Percentiles rank a stretch among this genome's conserved stretches.
phyloP scores from a whole-genome alignment of 208 protist species.

The Wallacemonas sp. region DNA sequence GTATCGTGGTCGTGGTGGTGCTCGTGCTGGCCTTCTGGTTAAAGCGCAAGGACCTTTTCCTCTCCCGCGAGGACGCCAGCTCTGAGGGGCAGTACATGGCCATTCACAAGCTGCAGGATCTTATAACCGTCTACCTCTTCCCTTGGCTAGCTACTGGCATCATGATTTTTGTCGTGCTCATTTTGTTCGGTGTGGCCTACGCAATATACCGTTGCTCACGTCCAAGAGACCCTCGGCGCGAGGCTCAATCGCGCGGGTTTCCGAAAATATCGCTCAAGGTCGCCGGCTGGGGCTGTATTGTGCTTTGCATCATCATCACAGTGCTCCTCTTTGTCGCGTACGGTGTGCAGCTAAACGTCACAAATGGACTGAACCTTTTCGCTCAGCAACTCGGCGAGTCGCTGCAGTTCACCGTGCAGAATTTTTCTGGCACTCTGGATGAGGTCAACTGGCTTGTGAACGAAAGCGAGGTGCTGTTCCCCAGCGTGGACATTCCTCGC shows the following conservation, averaged over 20 bases:
- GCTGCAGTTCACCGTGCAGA: constrained; percentile 21
- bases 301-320: constrained; percentile 17
- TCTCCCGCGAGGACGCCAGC: constrained; percentile 15
- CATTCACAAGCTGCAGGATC: constrained; percentile 23
- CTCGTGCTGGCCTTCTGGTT: constrained; percentile 35
- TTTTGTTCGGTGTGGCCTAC: constrained; percentile 15
- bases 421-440: constrained; percentile 10
- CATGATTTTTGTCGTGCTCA: constrained; percentile 25
- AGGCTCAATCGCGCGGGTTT: constrained; percentile 17
- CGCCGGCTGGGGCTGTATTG: background rate
- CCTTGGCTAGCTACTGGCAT: constrained; percentile 26
- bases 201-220: constrained; percentile 20
- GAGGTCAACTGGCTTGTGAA: constrained; percentile 29
- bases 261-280: background rate
- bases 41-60: constrained; percentile 24
- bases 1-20: constrained; percentile 25
- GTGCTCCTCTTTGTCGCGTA: constrained; percentile 31
- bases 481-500: constrained; percentile 17
- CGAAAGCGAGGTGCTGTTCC: constrained; percentile 19
- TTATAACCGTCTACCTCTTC: constrained; percentile 32
- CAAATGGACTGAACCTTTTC: constrained; percentile 28
- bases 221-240: constrained; percentile 14
- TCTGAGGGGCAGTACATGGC: constrained; percentile 30
- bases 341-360: constrained; percentile 32
- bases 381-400: constrained; percentile 13